A percentile compares a stretch with the other conserved stretches of the same genome.
phyloP scores from a whole-genome alignment of 441 rosid genomes.

The Bocquillonia castaneifolia region DNA sequence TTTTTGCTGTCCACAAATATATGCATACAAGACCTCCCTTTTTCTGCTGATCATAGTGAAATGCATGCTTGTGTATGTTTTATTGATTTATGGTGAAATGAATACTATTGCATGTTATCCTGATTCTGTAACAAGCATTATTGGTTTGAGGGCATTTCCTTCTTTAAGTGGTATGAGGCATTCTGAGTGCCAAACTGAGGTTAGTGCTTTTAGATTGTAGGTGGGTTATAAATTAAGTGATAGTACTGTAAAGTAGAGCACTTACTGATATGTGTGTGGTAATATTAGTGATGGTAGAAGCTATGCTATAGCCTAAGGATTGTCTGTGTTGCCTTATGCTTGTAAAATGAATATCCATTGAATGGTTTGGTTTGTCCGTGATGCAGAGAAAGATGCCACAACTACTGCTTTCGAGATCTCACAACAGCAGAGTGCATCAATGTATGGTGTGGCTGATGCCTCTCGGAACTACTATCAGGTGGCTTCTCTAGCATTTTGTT shows the following conservation, averaged over 20 bases:
- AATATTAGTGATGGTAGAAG: not conserved
- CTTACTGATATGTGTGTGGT: not conserved
- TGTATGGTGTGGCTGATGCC: conserved; percentile 27
- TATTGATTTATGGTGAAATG: no score
- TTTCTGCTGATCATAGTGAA: not conserved
- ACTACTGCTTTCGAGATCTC: conserved; percentile 35
- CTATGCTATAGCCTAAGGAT: not conserved
- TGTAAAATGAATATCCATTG: conserved; percentile 10
- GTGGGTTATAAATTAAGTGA: no score
- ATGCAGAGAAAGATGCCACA: conserved; percentile 54
- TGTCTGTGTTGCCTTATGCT: conserved; percentile 14
- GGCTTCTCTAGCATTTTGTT: conserved; percentile 10
- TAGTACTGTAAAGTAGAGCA: no score
- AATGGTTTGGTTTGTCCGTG: conserved; percentile 23
- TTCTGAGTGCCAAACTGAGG: not conserved
- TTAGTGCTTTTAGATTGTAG: not conserved
- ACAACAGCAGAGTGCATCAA: conserved; percentile 33
- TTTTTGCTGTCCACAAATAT: not conserved
- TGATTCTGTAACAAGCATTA: not conserved
- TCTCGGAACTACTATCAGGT: conserved; percentile 64
- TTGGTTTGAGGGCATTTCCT: not conserved
- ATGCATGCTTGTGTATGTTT: not conserved
- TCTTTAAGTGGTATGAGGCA: not conserved
- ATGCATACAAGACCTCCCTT: not conserved
- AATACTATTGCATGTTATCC: no score